Base-by-base conservation (phyloP, 139 green algal genomes). In the Spirogloea muscicola region DNA sequence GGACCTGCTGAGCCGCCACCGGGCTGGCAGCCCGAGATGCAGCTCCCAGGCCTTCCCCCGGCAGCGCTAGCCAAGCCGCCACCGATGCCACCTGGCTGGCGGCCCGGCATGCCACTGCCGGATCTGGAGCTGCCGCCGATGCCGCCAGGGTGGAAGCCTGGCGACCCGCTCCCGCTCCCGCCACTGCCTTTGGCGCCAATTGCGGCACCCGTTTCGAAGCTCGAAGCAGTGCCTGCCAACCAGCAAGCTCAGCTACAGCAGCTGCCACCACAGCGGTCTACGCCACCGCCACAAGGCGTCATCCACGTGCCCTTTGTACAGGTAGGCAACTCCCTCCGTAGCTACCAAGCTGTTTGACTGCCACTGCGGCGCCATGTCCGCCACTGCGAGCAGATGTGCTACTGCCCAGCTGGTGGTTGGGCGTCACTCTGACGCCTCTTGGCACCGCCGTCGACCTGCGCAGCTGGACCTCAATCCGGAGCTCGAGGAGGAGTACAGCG, bases 391-490 rank as follows among this genome's bases (percentile, higher is more conserved):
- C n/a, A n/a, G n/a, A n/a, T n/a, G n/a, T n/a, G n/a, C n/a, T n/a
- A n/a, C n/a, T n/a, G n/a, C n/a, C n/a, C n/a, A n/a, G n/a, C n/a
- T n/a, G n/a, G n/a, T n/a, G n/a, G n/a, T n/a, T n/a, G n/a, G n/a
- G n/a, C n/a, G n/a, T n/a, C n/a, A n/a, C n/a, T n/a, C n/a, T n/a
- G n/a, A n/a, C n/a, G n/a, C n/a, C n/a, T n/a, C n/a, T n/a, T n/a
- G n/a, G n/a, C n/a, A n/a, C n/a, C n/a, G n/a, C n/a, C n/a, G n/a
- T n/a, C n/a, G n/a, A n/a, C n/a, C n/a, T n/a, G n/a, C n/a, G 38
- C 60, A 70, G 60, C 37, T 70, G 7, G 60, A 70, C 9, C 9
- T 70, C 5, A 70, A 70, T 67, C 60, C 60, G 44, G 60, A 70
- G 6, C 41, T 70, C 6, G 37, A 57, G 42, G 60, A 70, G 7